These are phyloP conservation scores for Chrysanthemum makinoi DNA, from an alignment of 129 eudicot genomes.

Conservation along the genomic window DNA sequence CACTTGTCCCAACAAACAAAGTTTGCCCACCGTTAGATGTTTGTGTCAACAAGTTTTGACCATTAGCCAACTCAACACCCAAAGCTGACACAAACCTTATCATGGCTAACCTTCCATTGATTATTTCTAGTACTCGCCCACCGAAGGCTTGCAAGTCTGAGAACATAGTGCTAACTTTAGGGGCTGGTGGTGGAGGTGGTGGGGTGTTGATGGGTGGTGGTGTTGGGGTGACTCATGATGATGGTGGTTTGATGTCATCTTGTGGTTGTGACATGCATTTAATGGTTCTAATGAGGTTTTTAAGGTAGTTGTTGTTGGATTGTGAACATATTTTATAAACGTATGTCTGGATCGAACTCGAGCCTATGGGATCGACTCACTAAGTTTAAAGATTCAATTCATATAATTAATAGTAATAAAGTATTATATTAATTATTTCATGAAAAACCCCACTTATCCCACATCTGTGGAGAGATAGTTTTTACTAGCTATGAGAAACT, in stretches of 20 bases:
- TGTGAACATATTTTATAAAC: too few species aligned
- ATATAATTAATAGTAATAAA: too few species aligned
- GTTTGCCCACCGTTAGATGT: too few species aligned
- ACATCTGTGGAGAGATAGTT: too few species aligned
- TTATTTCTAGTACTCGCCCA: conserved; percentile 89
- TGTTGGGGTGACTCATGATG: conserved; percentile 12
- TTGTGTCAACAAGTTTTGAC: too few species aligned
- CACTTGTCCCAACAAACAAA: conserved; percentile 29
- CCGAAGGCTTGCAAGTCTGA: conserved; percentile 67
- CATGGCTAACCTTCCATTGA: conserved; percentile 92
- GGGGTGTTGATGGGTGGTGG: conserved; percentile 32
- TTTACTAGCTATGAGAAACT: too few species aligned
- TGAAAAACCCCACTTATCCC: too few species aligned
- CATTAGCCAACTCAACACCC: conserved; percentile 41
- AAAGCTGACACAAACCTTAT: conserved; percentile 36
- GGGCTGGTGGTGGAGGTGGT: conserved; percentile 31
- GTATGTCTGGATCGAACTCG: too few species aligned
- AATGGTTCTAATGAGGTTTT: neutral
- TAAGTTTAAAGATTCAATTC: too few species aligned
- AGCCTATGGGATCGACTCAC: too few species aligned
- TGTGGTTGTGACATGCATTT: conserved; percentile 22
- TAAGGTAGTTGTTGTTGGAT: too few species aligned
- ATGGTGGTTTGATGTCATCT: conserved; percentile 7
- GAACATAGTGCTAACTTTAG: conserved; percentile 55
- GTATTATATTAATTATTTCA: too few species aligned